Conservation (phyloP, 1,284 basidiomycete genomes). For the Pisolithus thermaeus region DNA sequence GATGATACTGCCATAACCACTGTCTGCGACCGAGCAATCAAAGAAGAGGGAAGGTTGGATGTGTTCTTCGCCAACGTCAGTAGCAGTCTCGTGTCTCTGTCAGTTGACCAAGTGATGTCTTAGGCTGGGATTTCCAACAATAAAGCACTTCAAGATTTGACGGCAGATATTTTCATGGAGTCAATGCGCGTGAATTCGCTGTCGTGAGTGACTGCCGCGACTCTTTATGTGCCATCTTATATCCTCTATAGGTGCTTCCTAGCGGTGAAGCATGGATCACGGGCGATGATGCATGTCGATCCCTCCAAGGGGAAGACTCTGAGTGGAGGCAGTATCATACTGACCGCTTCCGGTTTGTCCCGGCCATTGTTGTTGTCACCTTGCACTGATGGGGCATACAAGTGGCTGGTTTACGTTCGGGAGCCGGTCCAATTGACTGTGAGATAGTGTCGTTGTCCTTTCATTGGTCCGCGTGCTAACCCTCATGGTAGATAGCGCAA, state of each 20-base stretch:
- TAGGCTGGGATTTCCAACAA: conserved; percentile 61
- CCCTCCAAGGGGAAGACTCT: conserved; percentile 59
- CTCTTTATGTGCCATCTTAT: not conserved
- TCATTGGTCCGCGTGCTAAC: conserved; percentile 8
- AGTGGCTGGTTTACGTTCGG: conserved; percentile 84
- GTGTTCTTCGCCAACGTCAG: conserved; percentile 92
- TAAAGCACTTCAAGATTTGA: conserved; percentile 48
- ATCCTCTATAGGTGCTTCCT: conserved; percentile 65
- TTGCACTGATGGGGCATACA: conserved; percentile 4
- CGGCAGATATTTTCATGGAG: conserved; percentile 66
- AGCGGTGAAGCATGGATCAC: conserved; percentile 83
- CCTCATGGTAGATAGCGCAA: conserved; percentile 66
- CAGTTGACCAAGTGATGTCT: conserved; percentile 7
- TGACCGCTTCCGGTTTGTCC: conserved; percentile 78
- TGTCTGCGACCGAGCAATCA: conserved; percentile 67
- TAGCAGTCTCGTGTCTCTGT: conserved; percentile 5
- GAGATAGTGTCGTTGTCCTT: conserved; percentile 23
- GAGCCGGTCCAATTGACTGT: conserved; percentile 86
- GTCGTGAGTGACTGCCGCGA: conserved; percentile 47
- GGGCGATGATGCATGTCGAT: conserved; percentile 71
- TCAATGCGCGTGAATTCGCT: conserved; percentile 78
- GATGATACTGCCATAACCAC: conserved; percentile 67
- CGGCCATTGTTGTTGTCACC: not conserved
- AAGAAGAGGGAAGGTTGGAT: conserved; percentile 82
- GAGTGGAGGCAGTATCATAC: conserved; percentile 78